Evolutionary conservation across 148 eudicot species (phyloP).

Genomic region (Cornus suecica): DNA sequence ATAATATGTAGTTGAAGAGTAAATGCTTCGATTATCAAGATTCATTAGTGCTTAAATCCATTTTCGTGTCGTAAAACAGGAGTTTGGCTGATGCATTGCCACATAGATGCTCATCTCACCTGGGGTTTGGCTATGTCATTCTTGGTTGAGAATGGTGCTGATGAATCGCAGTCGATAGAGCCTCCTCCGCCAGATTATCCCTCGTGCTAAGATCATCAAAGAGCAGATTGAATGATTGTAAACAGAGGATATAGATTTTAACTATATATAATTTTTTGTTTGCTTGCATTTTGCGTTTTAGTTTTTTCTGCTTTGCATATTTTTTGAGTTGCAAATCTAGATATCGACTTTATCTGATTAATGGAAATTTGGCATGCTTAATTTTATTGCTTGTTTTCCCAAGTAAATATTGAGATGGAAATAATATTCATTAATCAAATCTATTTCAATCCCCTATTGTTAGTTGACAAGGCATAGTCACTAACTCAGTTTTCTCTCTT

Average conservation of each 20-base stretch:
- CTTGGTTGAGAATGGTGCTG: constrained; percentile 70
- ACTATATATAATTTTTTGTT: neutral
- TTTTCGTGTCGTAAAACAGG: constrained; percentile 37
- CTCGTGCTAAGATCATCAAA: constrained; percentile 43
- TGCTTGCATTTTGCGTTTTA: neutral
- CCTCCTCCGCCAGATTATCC: constrained; percentile 89
- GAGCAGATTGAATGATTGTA: neutral
- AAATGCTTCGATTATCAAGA: neutral
- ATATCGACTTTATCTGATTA: too few relatives aligned
- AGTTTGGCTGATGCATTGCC: constrained; percentile 91
- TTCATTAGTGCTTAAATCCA: neutral
- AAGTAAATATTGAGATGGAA: neutral
- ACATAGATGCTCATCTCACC: constrained; percentile 71
- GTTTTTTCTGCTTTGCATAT: neutral
- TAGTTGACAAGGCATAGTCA: too few relatives aligned
- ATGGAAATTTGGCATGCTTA: neutral
- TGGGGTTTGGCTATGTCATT: constrained; percentile 87
- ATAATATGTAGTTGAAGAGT: neutral
- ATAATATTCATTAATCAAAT: neutral
- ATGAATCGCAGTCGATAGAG: constrained; percentile 45
- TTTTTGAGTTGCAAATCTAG: neutral
- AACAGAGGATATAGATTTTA: neutral
- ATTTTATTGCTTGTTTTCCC: neutral
- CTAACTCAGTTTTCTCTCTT: too few relatives aligned
- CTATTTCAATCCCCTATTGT: too few relatives aligned